These are phyloP conservation scores for Diaporthe amygdali DNA, from an alignment of 2,329 filamentous ascomycete genomes.

Conservation along the genomic window DNA sequence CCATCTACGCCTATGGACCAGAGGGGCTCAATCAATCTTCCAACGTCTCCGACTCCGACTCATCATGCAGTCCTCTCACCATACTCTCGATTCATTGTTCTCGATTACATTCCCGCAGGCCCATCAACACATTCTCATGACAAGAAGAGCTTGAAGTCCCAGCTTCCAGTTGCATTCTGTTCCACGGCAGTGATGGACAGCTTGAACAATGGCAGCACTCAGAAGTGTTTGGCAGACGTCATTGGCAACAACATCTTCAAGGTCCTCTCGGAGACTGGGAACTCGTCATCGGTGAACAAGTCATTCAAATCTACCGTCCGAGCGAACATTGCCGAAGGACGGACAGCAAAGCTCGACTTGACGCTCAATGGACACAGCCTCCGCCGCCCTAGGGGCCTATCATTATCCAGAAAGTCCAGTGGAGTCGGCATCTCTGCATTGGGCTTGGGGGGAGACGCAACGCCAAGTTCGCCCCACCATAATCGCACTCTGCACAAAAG, in stretches of 20 bases:
- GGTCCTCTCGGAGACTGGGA: conserved; percentile 1
- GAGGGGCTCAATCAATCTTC: not conserved
- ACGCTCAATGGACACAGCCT: not conserved
- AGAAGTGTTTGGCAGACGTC: not conserved
- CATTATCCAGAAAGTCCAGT: conserved; percentile 9
- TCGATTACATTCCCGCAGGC: not conserved
- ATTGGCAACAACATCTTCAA: conserved; percentile 18
- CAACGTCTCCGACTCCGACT: not conserved
- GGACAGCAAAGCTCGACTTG: conserved; percentile 11
- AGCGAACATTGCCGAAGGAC: conserved; percentile 3
- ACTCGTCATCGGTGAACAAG: conserved; percentile 16
- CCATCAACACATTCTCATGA: not conserved
- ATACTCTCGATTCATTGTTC: conserved; percentile 17
- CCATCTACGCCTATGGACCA: conserved; percentile 8
- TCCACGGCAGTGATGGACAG: conserved; percentile 7
- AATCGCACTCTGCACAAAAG: not conserved
- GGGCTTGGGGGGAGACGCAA: not conserved
- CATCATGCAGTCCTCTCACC: conserved; percentile 13
- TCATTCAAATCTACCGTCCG: conserved; percentile 12
- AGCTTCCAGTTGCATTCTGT: conserved; percentile 15
- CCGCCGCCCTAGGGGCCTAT: not conserved
- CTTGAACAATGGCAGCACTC: not conserved
- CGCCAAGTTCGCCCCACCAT: not conserved
- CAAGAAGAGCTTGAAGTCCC: not conserved
- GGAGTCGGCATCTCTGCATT: not conserved